A percentile compares a stretch with the other conserved stretches of the same genome.
phyloP scores from a whole-genome alignment of 2,329 filamentous ascomycete genomes.

The Aspergillus versicolor region DNA sequence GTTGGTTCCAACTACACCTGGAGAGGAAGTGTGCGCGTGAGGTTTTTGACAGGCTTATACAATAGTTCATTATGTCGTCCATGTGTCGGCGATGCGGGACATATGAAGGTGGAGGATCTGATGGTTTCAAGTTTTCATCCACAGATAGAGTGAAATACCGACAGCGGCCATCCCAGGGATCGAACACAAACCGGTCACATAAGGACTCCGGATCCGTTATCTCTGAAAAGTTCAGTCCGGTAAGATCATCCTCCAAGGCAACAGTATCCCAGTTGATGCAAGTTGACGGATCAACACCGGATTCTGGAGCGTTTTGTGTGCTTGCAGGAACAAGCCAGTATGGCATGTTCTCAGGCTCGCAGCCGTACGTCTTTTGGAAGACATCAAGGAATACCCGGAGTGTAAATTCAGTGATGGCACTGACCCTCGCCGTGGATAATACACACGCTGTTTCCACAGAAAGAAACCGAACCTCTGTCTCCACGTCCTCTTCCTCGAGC shows the following conservation, averaged over 20 bases:
- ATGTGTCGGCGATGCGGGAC: conserved; percentile 43
- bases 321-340: conserved; percentile 76
- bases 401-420: conserved; percentile 68
- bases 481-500: conserved; percentile 62
- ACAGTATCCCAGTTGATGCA: conserved; percentile 48
- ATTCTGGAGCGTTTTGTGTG: conserved; percentile 8
- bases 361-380: conserved; percentile 82
- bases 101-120: conserved; percentile 35
- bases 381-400: conserved; percentile 75
- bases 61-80: conserved; percentile 78
- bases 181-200: conserved; percentile 54
- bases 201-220: conserved; percentile 42
- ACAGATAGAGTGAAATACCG: conserved; percentile 54
- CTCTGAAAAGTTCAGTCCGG: conserved; percentile 48
- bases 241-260: conserved; percentile 35
- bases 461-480: conserved; percentile 58
- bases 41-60: conserved; percentile 70
- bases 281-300: conserved; percentile 5
- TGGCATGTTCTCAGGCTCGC: conserved; percentile 63
- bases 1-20: conserved; percentile 66
- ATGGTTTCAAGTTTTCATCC: conserved; percentile 31
- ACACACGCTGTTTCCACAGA: conserved; percentile 39
- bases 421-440: conserved; percentile 45
- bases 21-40: conserved; percentile 49
- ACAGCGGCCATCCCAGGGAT: conserved; percentile 57